Base-by-base conservation (phyloP, 2,329 filamentous ascomycete genomes). In the Leptodontidium sp. region DNA sequence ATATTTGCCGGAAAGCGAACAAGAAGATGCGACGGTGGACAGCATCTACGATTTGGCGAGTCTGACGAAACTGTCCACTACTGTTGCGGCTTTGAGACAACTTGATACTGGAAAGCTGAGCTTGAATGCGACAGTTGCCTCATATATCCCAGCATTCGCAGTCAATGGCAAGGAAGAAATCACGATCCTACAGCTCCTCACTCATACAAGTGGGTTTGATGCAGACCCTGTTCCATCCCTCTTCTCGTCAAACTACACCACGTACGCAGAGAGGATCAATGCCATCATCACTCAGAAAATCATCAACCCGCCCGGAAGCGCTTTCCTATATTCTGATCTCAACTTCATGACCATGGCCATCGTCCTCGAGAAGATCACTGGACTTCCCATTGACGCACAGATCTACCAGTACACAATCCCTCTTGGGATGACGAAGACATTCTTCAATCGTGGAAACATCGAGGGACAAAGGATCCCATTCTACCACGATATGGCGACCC, bases 31-130 rank as follows among this genome's bases (percentile, higher is more conserved):
- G 9, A 75, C 73, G 0, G 40, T 77, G 4, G 77, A 80, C 63
- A 80, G 79, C 2, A 76, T 81, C n/a, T 81, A 81, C 70, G 79
- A 81, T 69, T 75, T 80, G 76, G 79, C 79, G 47, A 81, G 79
- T 67, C 68, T 81, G 38, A 79, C 80, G 7, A 81, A 81, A 71
- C 66, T 81, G 32, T 80, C 79, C 63, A 80, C 79, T n/a, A 74
- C 78, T 0, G 73, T 80, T 4, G 78, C 78, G 0, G 76, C 73
- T 8, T 72, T 81, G 50, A 74, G 78, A 2, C 69, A 75, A 47
- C 66, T 80, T 7, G 79, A 81, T 62, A 65, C 69, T 3, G 74
- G 69, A 11, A 71, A 66, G 1, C 68, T 79, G 32, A 79, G 8
- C 75, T 24, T 58, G 35, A 58, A 58, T 35, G 53, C 53, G 1